A percentile compares a stretch with the other conserved stretches of the same genome.
Conservation (phyloP, 2,329 filamentous ascomycete genomes). For the Fusarium agapanthi region DNA sequence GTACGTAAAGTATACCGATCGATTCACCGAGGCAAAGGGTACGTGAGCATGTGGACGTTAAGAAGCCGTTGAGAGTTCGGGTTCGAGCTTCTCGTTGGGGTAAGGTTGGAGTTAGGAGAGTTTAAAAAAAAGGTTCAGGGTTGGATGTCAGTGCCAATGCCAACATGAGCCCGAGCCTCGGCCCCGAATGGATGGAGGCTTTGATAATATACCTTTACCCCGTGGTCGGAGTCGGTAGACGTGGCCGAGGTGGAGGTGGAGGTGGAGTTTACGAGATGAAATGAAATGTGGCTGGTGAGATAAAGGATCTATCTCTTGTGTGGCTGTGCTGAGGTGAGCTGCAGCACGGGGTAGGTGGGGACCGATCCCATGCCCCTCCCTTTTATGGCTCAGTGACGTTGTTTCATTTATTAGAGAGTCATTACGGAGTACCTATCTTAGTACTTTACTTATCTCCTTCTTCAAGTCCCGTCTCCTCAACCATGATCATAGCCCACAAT, state of each 20-base stretch:
- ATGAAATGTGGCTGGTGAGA: neutral
- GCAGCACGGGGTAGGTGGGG: constrained; percentile 23
- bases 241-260: constrained; percentile 12
- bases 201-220: constrained; percentile 10
- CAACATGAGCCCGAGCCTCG: constrained; percentile 19
- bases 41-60: constrained; percentile 17
- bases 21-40: neutral
- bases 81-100: constrained; percentile 6
- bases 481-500: constrained; percentile 38
- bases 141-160: constrained; percentile 13
- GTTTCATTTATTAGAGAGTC: neutral
- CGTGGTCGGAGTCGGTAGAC: constrained; percentile 17
- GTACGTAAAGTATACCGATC: neutral
- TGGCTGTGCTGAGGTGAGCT: neutral
- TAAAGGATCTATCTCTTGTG: neutral
- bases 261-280: neutral
- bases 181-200: constrained; percentile 25
- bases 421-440: neutral
- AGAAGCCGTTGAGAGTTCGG: constrained; percentile 6
- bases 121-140: neutral
- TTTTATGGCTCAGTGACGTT: constrained; percentile 17
- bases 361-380: constrained; percentile 23
- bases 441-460: neutral
- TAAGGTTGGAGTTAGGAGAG: constrained; percentile 6
- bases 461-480: constrained; percentile 2